A percentile compares a stretch with the other conserved stretches of the same genome.
Evolutionary conservation across 441 rosid species (phyloP).

Genomic region (Croton laevigatus): DNA sequence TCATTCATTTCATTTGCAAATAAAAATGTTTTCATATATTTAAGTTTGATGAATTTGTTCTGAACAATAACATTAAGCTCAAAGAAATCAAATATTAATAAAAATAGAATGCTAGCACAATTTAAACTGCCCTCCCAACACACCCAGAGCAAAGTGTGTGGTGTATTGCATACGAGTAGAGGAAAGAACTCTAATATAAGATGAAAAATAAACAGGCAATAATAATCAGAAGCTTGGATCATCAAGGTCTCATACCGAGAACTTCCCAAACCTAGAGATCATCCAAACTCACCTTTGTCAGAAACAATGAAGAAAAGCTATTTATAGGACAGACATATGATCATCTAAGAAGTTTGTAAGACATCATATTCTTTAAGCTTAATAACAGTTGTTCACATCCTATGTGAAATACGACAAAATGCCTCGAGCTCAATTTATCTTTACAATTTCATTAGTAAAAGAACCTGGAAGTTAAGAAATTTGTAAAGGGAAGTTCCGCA

Average conservation of each 20-base stretch:
- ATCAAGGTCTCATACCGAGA: background rate
- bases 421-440: background rate
- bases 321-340: too few relatives aligned
- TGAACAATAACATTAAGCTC: background rate
- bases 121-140: background rate
- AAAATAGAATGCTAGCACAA: background rate
- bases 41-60: too few relatives aligned
- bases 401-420: too few relatives aligned
- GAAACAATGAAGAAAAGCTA: too few relatives aligned
- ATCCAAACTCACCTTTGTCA: background rate
- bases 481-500: background rate
- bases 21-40: too few relatives aligned
- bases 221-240: background rate
- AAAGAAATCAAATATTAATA: background rate
- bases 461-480: too few relatives aligned
- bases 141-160: background rate
- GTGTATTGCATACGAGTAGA: background rate
- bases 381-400: background rate
- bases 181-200: background rate
- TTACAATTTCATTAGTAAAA: background rate
- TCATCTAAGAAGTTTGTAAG: background rate
- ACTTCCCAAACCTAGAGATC: background rate
- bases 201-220: background rate
- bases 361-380: background rate
- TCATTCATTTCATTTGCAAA: too few relatives aligned